These are phyloP conservation scores for Yarrowia osloensis DNA, from an alignment of 805 yeast species.

Conservation along the genomic window DNA sequence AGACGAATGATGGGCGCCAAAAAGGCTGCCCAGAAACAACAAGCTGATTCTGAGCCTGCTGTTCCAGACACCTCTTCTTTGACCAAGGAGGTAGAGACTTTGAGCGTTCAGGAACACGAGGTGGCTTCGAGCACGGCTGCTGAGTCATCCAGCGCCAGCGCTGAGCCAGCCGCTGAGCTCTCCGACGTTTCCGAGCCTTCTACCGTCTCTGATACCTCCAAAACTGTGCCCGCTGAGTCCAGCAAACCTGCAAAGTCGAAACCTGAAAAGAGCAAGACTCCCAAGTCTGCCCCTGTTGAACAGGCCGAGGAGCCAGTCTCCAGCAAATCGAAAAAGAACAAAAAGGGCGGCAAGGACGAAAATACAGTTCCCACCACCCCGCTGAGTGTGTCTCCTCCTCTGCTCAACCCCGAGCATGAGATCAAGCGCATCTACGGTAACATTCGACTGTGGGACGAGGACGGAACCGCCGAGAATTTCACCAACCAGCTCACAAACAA, in stretches of 20 bases:
- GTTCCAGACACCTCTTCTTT: not conserved
- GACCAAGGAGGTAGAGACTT: not conserved
- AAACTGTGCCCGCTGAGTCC: not conserved
- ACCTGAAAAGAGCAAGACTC: not conserved
- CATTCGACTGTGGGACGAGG: constrained; percentile 25
- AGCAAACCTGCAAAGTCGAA: not conserved
- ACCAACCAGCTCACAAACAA: constrained; percentile 9
- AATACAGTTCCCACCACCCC: not conserved
- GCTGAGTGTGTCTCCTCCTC: not conserved
- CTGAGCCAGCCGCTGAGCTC: not conserved
- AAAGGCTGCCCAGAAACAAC: constrained; percentile 21
- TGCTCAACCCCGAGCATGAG: constrained; percentile 18
- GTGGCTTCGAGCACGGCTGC: too few species aligned
- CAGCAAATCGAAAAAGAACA: not conserved
- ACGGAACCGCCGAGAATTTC: constrained; percentile 5
- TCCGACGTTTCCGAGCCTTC: not conserved
- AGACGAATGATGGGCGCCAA: constrained; percentile 28
- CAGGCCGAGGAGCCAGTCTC: not conserved
- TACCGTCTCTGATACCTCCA: too few species aligned
- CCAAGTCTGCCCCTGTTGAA: not conserved
- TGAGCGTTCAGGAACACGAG: not conserved
- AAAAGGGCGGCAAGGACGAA: constrained; percentile 9
- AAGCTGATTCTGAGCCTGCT: not conserved
- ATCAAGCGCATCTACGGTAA: constrained; percentile 13
- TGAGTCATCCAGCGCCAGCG: too few species aligned